These are phyloP conservation scores for Exophiala sp. DNA, from an alignment of 2,329 filamentous ascomycete genomes.

Conservation along the genomic window DNA sequence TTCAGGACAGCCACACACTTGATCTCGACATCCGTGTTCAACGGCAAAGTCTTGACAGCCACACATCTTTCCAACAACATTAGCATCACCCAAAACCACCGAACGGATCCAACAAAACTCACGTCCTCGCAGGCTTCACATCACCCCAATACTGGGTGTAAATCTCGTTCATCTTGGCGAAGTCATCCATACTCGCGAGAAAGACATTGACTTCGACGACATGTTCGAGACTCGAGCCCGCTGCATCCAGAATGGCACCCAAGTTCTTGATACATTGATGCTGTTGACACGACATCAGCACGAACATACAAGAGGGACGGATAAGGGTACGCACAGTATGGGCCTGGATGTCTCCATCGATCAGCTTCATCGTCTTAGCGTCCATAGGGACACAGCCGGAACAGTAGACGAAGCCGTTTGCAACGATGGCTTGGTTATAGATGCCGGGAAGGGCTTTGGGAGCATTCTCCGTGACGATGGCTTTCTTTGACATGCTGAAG, in stretches of 20 bases:
- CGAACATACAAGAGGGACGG: not conserved
- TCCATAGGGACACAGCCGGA: constrained; percentile 61
- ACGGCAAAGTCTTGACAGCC: constrained; percentile 49
- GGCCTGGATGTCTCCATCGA: constrained; percentile 56
- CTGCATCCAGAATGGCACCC: constrained; percentile 56
- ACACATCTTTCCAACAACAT: constrained; percentile 40
- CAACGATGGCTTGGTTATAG: constrained; percentile 59
- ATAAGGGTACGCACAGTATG: constrained; percentile 43
- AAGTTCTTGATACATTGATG: constrained; percentile 58
- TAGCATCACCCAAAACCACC: not conserved
- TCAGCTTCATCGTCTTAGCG: constrained; percentile 51
- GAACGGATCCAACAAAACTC: not conserved
- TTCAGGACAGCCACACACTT: constrained; percentile 44
- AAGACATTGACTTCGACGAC: constrained; percentile 67
- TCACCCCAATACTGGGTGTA: constrained; percentile 65
- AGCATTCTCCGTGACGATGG: constrained; percentile 47
- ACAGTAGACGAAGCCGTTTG: constrained; percentile 68
- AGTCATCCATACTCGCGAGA: constrained; percentile 62
- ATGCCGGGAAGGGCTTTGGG: constrained; percentile 52
- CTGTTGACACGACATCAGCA: constrained; percentile 24
- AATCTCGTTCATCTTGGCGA: constrained; percentile 75
- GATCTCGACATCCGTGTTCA: constrained; percentile 53
- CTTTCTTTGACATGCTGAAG: constrained; percentile 31
- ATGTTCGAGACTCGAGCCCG: constrained; percentile 57
- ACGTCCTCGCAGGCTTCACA: constrained; percentile 55